Conservation (phyloP, 2,329 filamentous ascomycete genomes). For the Aureobasidium sp. region DNA sequence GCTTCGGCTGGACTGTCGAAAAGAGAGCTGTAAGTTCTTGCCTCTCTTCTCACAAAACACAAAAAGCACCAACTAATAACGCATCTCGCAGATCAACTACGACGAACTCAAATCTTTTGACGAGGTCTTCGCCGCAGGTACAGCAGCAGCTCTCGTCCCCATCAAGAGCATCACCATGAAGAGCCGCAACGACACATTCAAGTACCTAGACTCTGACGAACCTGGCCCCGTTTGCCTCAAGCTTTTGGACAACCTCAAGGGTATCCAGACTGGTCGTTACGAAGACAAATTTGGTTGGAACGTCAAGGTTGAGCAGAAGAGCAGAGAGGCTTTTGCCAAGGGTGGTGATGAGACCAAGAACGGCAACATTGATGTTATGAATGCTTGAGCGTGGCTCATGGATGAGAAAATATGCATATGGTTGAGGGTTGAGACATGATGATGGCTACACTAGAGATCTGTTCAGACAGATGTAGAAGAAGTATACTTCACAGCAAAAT, state of each 20-base stretch:
- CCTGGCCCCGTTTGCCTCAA: slow-evolving; percentile 67
- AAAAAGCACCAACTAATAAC: background rate
- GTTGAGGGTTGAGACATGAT: background rate
- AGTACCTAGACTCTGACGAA: slow-evolving; percentile 54
- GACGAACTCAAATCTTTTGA: slow-evolving; percentile 56
- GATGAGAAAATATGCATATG: background rate
- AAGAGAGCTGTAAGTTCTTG: slow-evolving; percentile 53
- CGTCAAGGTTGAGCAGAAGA: slow-evolving; percentile 30
- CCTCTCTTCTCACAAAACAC: background rate
- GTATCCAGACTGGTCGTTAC: slow-evolving; percentile 74
- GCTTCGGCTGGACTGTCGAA: slow-evolving; percentile 81
- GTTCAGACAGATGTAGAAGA: no score
- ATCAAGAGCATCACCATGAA: slow-evolving; percentile 81
- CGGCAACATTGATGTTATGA: background rate
- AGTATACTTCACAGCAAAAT: background rate
- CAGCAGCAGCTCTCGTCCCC: slow-evolving; percentile 83
- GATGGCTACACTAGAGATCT: background rate
- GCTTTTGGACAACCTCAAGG: slow-evolving; percentile 70
- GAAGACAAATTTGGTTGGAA: slow-evolving; percentile 74
- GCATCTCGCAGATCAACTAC: slow-evolving; percentile 53
- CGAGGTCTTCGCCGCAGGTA: slow-evolving; percentile 88
- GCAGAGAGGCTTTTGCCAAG: background rate
- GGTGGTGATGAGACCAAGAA: background rate
- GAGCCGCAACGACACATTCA: slow-evolving; percentile 49
- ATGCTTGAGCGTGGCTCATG: background rate